Evolutionary conservation across 2,329 filamentous ascomycete species (phyloP).

Genomic region (Curvularia lunata): DNA sequence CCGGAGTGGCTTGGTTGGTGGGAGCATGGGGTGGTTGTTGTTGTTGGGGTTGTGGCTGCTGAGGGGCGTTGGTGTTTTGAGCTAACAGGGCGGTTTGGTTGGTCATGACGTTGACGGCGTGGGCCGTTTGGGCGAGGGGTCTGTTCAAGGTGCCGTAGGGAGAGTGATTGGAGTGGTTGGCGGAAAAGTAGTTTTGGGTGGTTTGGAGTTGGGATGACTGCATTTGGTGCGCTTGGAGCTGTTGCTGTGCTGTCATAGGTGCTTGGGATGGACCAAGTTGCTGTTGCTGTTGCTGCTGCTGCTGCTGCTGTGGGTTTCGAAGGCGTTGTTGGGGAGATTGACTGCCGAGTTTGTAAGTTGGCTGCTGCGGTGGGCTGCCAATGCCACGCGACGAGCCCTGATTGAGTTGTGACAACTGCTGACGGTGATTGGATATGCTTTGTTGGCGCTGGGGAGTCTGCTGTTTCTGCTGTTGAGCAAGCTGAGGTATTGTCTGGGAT

Average conservation of each 20-base stretch:
- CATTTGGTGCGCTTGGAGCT: slow-evolving; percentile 27
- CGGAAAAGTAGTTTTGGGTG: slow-evolving; percentile 32
- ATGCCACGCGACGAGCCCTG: slow-evolving; percentile 17
- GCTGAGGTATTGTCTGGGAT: slow-evolving; percentile 15
- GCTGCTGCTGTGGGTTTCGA: slow-evolving; percentile 15
- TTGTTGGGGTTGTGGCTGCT: slow-evolving; percentile 21
- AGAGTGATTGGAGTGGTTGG: slow-evolving; percentile 27
- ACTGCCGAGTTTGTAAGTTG: slow-evolving; percentile 26
- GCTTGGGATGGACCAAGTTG: slow-evolving; percentile 25
- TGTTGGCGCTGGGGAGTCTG: slow-evolving; percentile 19
- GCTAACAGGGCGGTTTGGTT: slow-evolving; percentile 10
- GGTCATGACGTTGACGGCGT: slow-evolving; percentile 18
- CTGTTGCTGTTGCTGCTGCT: slow-evolving; percentile 25
- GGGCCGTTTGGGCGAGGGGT: slow-evolving; percentile 27
- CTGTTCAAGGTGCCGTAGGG: slow-evolving; percentile 34
- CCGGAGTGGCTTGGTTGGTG: slow-evolving; percentile 23
- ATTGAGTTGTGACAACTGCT: slow-evolving; percentile 34
- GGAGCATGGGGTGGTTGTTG: slow-evolving; percentile 28
- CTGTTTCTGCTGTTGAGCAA: slow-evolving; percentile 24
- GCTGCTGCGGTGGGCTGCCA: slow-evolving; percentile 31
- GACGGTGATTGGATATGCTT: slow-evolving; percentile 24
- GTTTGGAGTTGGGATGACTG: slow-evolving; percentile 26
- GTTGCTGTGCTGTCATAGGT: slow-evolving; percentile 18
- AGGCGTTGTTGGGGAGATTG: slow-evolving; percentile 30
- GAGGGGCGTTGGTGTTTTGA: slow-evolving; percentile 11